These are phyloP conservation scores for Alopecurus myosuroides DNA, from an alignment of 176 grass and related monocot species.

Conservation along the genomic window DNA sequence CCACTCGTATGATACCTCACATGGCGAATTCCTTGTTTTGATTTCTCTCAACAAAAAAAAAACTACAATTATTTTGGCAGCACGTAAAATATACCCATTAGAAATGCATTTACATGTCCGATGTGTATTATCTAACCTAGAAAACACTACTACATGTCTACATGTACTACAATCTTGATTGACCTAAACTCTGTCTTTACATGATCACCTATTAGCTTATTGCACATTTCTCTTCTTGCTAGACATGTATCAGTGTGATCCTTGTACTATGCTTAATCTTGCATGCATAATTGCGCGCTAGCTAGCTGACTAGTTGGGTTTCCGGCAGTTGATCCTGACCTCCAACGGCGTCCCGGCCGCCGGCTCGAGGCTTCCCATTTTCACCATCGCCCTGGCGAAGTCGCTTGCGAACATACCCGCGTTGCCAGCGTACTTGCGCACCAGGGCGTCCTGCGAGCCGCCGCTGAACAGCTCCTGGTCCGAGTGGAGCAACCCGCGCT, in stretches of 20 bases:
- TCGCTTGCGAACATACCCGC: constrained; percentile 25
- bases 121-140: no score
- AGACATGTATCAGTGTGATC: not conserved
- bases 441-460: constrained; percentile 29
- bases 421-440: constrained; percentile 43
- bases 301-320: constrained; percentile 20
- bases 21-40: no score
- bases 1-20: no score
- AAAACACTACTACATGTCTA: no score
- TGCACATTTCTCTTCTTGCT: no score
- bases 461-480: constrained; percentile 67
- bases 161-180: no score
- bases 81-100: no score
- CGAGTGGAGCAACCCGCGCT: constrained; percentile 55
- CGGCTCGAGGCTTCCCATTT: constrained; percentile 47
- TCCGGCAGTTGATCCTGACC: constrained; percentile 59
- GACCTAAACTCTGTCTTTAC: no score
- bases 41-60: no score
- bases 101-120: no score
- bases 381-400: constrained; percentile 70
- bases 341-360: constrained; percentile 40
- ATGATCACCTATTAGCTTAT: no score
- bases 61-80: no score
- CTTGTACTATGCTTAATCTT: not conserved
- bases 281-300: not conserved